These are phyloP conservation scores for Emericellopsis cladophorae DNA, from an alignment of 2,329 filamentous ascomycete species.

Conservation along the genomic window DNA sequence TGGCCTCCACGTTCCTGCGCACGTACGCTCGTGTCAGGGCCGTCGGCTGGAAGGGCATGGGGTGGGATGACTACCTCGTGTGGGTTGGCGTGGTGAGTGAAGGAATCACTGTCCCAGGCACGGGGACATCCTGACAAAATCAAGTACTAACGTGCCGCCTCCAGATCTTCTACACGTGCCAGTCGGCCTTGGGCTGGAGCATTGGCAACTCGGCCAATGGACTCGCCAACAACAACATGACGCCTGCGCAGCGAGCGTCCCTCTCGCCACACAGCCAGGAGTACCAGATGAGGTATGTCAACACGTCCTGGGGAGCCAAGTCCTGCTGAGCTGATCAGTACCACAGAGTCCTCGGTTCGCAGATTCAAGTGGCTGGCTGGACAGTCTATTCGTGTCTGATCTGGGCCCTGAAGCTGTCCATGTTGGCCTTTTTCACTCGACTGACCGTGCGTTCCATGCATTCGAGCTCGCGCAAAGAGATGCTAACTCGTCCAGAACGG, in stretches of 20 bases:
- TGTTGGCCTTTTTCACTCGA: constrained; percentile 36
- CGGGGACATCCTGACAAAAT: too few relatives aligned
- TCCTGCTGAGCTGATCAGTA: background rate
- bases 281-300: constrained; percentile 15
- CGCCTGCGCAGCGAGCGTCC: constrained; percentile 26
- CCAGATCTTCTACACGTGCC: background rate
- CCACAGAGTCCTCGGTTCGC: constrained; percentile 29
- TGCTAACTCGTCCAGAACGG: constrained; percentile 4
- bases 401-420: constrained; percentile 39
- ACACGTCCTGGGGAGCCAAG: too few relatives aligned
- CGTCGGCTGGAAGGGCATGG: constrained; percentile 35
- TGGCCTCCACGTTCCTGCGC: constrained; percentile 35
- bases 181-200: constrained; percentile 23
- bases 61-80: constrained; percentile 47
- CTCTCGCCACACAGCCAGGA: constrained; percentile 28
- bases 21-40: constrained; percentile 32
- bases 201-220: constrained; percentile 30
- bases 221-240: constrained; percentile 41
- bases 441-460: constrained; percentile 2
- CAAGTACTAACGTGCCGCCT: too few relatives aligned
- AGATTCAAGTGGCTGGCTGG: constrained; percentile 40
- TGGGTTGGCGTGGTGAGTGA: constrained; percentile 32
- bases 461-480: background rate
- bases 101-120: too few relatives aligned
- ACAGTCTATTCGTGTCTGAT: constrained; percentile 33